phyloP scores from a whole-genome alignment of 2,329 filamentous ascomycete genomes.

The Epichloe hybrida region DNA sequence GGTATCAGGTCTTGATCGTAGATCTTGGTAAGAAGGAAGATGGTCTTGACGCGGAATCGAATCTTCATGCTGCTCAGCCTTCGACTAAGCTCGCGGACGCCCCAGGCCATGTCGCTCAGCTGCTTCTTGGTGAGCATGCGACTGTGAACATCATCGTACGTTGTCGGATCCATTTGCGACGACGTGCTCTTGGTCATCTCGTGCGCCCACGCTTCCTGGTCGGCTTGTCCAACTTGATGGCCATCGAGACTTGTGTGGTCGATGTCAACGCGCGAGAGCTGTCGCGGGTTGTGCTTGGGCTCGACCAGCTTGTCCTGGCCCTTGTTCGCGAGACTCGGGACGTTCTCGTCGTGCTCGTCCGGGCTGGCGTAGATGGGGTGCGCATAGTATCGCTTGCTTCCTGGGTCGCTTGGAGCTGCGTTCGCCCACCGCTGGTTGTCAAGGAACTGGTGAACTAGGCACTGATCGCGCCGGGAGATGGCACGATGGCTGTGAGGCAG shows the following conservation, averaged over 20 bases:
- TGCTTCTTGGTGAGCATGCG: constrained; percentile 91
- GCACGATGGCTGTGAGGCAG: constrained; percentile 16
- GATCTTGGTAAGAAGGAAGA: constrained; percentile 87
- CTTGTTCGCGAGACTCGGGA: constrained; percentile 7
- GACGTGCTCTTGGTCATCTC: constrained; percentile 30
- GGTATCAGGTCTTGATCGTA: constrained; percentile 69
- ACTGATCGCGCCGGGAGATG: constrained; percentile 33
- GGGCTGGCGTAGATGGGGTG: constrained; percentile 15
- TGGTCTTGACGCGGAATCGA: constrained; percentile 64
- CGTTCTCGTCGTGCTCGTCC: constrained; percentile 7
- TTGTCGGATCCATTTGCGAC: constrained; percentile 26
- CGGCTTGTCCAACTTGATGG: constrained; percentile 35
- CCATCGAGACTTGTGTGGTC: constrained; percentile 28
- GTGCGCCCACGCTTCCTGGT: constrained; percentile 42
- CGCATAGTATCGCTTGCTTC: constrained; percentile 15
- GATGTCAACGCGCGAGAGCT: constrained; percentile 18
- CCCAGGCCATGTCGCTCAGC: constrained; percentile 92
- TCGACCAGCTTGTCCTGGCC: constrained; percentile 12
- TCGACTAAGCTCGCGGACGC: constrained; percentile 80
- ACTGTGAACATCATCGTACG: constrained; percentile 32
- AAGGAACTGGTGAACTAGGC: constrained; percentile 52
- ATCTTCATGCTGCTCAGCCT: constrained; percentile 72
- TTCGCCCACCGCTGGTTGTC: constrained; percentile 36
- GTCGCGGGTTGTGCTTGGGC: constrained; percentile 8
- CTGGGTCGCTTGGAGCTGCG: constrained; percentile 14